Evolutionary conservation across 108 stramenopile genomes (phyloP).

Genomic region (Cyclotella choctawhatcheeana): DNA sequence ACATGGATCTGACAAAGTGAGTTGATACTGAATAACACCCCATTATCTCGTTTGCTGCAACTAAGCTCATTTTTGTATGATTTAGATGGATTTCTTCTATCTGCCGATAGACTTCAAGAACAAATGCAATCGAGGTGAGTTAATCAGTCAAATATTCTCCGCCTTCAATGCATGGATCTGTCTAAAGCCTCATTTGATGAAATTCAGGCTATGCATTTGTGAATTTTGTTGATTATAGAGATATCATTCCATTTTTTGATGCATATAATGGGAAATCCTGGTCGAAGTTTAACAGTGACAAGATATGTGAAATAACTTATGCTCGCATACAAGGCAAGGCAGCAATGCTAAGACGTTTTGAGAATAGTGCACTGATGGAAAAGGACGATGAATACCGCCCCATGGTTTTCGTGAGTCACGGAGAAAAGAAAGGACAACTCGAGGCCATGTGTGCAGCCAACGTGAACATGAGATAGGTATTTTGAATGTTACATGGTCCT

Average conservation of each 20-base stretch:
- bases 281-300: slow-evolving; percentile 97
- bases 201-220: slow-evolving; percentile 97
- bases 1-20: slow-evolving; percentile 89
- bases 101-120: slow-evolving; percentile 99
- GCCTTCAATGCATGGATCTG: neutral
- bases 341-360: slow-evolving; percentile 97
- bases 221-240: slow-evolving; percentile 92
- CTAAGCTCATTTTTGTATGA: neutral
- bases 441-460: slow-evolving; percentile 21
- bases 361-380: slow-evolving; percentile 97
- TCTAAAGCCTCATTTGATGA: neutral
- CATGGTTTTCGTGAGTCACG: slow-evolving; percentile 75
- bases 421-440: slow-evolving; percentile 52
- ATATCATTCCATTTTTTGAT: slow-evolving; percentile 90
- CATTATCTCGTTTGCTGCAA: neutral
- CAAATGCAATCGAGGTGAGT: slow-evolving; percentile 91
- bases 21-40: neutral
- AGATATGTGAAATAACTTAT: slow-evolving; percentile 98
- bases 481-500: neutral
- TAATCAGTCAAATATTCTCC: too few relatives aligned
- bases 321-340: slow-evolving; percentile 99
- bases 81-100: slow-evolving; percentile 93
- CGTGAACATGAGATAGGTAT: neutral
- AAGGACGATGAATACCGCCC: slow-evolving; percentile 98
- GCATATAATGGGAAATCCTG: slow-evolving; percentile 93